Base-by-base conservation (phyloP, 2,329 filamentous ascomycete genomes). In the Cordyceps militaris region DNA sequence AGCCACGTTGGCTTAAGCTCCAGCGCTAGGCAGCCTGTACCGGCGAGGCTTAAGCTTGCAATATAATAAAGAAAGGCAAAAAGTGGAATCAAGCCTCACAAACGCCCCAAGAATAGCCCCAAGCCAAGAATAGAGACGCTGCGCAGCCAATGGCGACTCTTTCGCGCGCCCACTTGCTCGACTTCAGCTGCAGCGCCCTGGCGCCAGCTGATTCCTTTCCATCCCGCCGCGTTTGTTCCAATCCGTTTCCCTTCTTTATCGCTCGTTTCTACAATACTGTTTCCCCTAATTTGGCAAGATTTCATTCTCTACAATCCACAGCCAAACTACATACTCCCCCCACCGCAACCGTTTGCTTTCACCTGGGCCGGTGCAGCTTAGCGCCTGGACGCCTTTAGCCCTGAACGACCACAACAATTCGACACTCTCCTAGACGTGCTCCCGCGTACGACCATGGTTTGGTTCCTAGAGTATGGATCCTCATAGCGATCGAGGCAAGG, bases 401-500 rank as follows among this genome's bases (percentile, higher is more conserved):
- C n/a, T n/a, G n/a, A n/a, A n/a, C n/a, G n/a, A n/a, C n/a, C n/a
- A n/a, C n/a, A n/a, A n/a, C n/a, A n/a, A n/a, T n/a, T n/a, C n/a
- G n/a, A n/a, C n/a, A n/a, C n/a, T n/a, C n/a, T n/a, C n/a, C n/a
- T n/a, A n/a, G n/a, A n/a, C 38, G 21, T 28, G 30, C 16, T 28
- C 1, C 11, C 8, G 4, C 5, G 5, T n/a, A 1, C 23, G 52
- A 60, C 59, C 60, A 70, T 70, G 68, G 55, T 58, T 48, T 59
- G 55, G 44, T 32, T 44, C 52, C 57, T 36, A 48, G 58, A 60
- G 49, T 34, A 72, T 72, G 71, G 63, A 65, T 57, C 61, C 69
- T 64, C 60, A 62, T 66, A 62, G 69, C 67, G 46, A 67, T 55
- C 59, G 63, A 58, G 65, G 65, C 64, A 63, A 64, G 58, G 64